Conservation (phyloP, 75 land plant genomes). For the Azolla pinnata region DNA sequence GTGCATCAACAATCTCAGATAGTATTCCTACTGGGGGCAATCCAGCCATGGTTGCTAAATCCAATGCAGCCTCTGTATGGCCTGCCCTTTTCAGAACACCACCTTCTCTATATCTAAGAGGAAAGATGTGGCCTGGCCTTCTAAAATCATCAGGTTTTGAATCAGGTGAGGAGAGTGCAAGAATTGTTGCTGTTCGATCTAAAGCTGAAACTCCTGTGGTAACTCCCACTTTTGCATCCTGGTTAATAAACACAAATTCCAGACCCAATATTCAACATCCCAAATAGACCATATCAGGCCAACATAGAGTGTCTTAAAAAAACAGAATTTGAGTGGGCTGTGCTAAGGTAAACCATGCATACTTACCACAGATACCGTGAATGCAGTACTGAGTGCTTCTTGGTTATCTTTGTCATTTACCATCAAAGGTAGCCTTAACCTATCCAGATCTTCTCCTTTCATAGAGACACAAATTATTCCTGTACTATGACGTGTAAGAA, state of each 20-base stretch:
- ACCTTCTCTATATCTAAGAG: constrained; percentile 89
- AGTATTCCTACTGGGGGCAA: constrained; percentile 69
- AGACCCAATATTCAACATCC: neutral
- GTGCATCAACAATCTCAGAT: constrained; percentile 91
- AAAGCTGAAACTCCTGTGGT: constrained; percentile 93
- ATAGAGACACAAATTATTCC: constrained; percentile 96
- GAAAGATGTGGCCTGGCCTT: constrained; percentile 94
- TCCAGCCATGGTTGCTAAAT: constrained; percentile 83
- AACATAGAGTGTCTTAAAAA: no score
- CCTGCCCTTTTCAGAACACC: constrained; percentile 98
- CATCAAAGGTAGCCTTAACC: constrained; percentile 74
- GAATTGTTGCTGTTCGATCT: constrained; percentile 73
- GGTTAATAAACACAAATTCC: neutral
- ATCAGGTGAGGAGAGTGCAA: constrained; percentile 73
- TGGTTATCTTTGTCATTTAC: constrained; percentile 67
- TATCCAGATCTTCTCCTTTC: constrained; percentile 76
- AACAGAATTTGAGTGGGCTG: neutral
- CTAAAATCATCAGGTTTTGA: constrained; percentile 77
- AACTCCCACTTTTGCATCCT: constrained; percentile 93
- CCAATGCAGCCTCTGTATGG: constrained; percentile 95
- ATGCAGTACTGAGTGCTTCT: constrained; percentile 81
- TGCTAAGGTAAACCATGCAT: neutral
- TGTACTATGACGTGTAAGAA: constrained; percentile 82
- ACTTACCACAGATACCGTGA: constrained; percentile 89
- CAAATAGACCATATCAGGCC: no score